phyloP scores from a whole-genome alignment of 2,329 filamentous ascomycete genomes.

The Anisogramma anomala region DNA sequence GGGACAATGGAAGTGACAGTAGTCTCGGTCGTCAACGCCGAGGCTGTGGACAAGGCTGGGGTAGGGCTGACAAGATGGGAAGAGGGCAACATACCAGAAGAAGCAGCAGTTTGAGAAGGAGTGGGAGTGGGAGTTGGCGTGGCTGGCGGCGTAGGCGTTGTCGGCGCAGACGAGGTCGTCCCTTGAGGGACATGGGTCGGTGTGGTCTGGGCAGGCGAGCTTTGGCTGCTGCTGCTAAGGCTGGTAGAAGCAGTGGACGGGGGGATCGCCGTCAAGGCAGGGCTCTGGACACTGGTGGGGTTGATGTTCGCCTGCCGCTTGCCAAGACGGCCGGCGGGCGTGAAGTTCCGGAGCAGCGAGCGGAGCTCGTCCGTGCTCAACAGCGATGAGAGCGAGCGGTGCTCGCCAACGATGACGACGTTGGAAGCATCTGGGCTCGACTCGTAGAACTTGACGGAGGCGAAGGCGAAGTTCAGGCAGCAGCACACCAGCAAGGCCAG shows the following conservation, averaged over 20 bases:
- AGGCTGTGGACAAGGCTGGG: slow-evolving; percentile 16
- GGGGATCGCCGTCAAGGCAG: slow-evolving; percentile 2
- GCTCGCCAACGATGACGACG: slow-evolving; percentile 4
- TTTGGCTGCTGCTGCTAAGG: slow-evolving; percentile 12
- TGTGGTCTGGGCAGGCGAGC: slow-evolving; percentile 4
- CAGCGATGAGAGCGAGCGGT: slow-evolving; percentile 22
- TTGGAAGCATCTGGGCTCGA: neutral
- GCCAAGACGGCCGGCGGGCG: slow-evolving; percentile 29
- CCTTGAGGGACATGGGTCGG: neutral
- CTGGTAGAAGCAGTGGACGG: slow-evolving; percentile 14
- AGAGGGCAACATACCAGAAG: slow-evolving; percentile 23
- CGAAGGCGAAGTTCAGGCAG: slow-evolving; percentile 17
- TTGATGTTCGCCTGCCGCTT: slow-evolving; percentile 32
- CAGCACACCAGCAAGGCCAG: slow-evolving; percentile 17
- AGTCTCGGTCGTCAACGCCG: slow-evolving; percentile 20
- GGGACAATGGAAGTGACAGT: slow-evolving; percentile 18
- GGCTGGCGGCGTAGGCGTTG: slow-evolving; percentile 18
- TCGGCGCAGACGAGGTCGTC: slow-evolving; percentile 12
- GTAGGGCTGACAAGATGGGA: slow-evolving; percentile 13
- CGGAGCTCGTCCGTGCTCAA: slow-evolving; percentile 48
- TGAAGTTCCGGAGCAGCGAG: slow-evolving; percentile 51
- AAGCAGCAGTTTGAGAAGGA: slow-evolving; percentile 14
- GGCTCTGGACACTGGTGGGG: slow-evolving; percentile 18
- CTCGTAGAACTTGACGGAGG: slow-evolving; percentile 14
- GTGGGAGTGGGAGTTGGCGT: slow-evolving; percentile 17